Evolutionary conservation across 108 stramenopile species (phyloP).

Genomic region (Nitzschia putrida): DNA sequence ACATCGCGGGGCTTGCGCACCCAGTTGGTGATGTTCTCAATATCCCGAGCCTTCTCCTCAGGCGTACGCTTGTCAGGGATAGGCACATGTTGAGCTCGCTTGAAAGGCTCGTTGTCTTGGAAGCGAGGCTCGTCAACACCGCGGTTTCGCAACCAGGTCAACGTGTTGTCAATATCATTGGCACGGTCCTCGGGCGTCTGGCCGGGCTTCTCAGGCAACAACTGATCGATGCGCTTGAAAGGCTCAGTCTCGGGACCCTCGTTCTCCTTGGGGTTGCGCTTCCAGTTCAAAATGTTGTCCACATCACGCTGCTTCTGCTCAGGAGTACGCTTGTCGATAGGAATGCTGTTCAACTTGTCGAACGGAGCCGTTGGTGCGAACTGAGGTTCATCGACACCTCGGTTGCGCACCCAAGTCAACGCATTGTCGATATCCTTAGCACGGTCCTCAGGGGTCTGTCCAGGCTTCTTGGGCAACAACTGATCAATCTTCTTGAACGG

Average conservation of each 20-base stretch:
- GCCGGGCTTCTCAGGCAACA: slow-evolving; percentile 11
- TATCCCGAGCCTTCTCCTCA: slow-evolving; percentile 10
- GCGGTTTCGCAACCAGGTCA: slow-evolving; percentile 45
- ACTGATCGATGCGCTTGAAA: slow-evolving; percentile 17
- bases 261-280: slow-evolving; percentile 26
- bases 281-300: slow-evolving; percentile 21
- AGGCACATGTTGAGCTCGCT: neutral
- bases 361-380: neutral
- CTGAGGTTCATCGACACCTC: slow-evolving; percentile 7
- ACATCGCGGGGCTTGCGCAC: slow-evolving; percentile 21
- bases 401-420: slow-evolving; percentile 27
- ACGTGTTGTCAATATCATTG: slow-evolving; percentile 14
- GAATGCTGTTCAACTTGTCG: slow-evolving; percentile 8
- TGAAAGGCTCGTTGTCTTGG: neutral
- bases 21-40: slow-evolving; percentile 36
- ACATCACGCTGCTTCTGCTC: slow-evolving; percentile 14
- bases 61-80: slow-evolving; percentile 4
- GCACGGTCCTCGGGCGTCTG: slow-evolving; percentile 17
- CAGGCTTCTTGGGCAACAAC: slow-evolving; percentile 15
- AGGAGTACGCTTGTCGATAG: slow-evolving; percentile 1
- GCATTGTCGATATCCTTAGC: slow-evolving; percentile 17
- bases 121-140: slow-evolving; percentile 14
- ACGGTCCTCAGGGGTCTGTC: slow-evolving; percentile 1
- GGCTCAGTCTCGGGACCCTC: slow-evolving; percentile 13
- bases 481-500: slow-evolving; percentile 7